phyloP scores from a whole-genome alignment of 768 basidiomycete species.

The Candolleomyces eurysporus region DNA sequence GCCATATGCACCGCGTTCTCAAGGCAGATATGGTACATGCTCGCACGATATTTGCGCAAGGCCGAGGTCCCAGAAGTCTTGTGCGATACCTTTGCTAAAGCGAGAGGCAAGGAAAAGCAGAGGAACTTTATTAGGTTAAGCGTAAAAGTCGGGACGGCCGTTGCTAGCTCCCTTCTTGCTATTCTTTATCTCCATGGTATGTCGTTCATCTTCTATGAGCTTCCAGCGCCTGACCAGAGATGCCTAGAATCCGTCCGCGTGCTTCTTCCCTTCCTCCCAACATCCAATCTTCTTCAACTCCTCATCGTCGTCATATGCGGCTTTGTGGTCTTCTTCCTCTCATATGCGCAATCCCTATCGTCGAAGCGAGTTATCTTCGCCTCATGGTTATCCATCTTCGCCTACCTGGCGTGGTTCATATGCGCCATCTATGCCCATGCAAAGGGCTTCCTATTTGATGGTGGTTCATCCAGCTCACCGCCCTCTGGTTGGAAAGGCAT shows the following conservation, averaged over 20 bases:
- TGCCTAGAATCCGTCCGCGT: conserved; percentile 52
- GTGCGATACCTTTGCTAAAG: conserved; percentile 57
- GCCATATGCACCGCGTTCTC: conserved; percentile 60
- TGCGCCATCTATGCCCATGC: conserved; percentile 52
- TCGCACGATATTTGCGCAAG: conserved; percentile 68
- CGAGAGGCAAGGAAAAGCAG: conserved; percentile 48
- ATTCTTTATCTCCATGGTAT: conserved; percentile 66
- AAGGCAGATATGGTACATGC: conserved; percentile 73
- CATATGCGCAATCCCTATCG: conserved; percentile 52
- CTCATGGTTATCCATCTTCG: conserved; percentile 56
- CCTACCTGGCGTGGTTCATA: conserved; percentile 62
- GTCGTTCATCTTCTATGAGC: conserved; percentile 18
- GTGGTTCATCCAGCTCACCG: background rate
- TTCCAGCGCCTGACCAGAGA: background rate
- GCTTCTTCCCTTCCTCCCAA: conserved; percentile 48
- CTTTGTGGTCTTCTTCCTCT: conserved; percentile 47
- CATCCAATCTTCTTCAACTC: conserved; percentile 32
- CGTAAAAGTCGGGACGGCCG: conserved; percentile 43
- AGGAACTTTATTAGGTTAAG: conserved; percentile 42
- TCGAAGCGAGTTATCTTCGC: conserved; percentile 54
- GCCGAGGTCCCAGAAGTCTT: conserved; percentile 66
- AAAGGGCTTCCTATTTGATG: conserved; percentile 34
- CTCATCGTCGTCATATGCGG: conserved; percentile 41
- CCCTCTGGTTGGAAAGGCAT: conserved; percentile 28
- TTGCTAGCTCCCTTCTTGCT: conserved; percentile 49